phyloP scores from a whole-genome alignment of 371 early-diverging fungal genomes.

The Batkoa obscura region DNA sequence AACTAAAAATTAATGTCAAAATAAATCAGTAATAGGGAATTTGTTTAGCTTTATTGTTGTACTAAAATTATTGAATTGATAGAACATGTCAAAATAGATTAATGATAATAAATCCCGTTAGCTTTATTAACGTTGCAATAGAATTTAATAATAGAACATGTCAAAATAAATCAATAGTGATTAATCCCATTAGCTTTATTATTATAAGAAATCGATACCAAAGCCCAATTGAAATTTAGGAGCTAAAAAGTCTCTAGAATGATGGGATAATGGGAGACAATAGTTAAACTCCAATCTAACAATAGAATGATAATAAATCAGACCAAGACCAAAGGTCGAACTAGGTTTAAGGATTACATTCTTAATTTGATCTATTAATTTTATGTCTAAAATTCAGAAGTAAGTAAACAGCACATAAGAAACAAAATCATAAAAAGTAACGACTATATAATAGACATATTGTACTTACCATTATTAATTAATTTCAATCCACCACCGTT shows the following conservation, averaged over 20 bases:
- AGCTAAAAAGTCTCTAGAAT: slow-evolving; percentile 47
- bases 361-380: slow-evolving; percentile 13
- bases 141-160: too few relatives aligned
- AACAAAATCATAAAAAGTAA: too few relatives aligned
- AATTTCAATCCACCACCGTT: slow-evolving; percentile 64
- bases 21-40: too few relatives aligned
- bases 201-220: slow-evolving; percentile 63
- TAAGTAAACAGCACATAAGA: too few relatives aligned
- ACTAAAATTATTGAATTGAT: too few relatives aligned
- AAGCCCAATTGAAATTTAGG: slow-evolving; percentile 72
- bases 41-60: too few relatives aligned
- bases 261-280: slow-evolving; percentile 58
- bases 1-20: too few relatives aligned
- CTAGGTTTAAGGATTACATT: slow-evolving; percentile 34
- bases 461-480: slow-evolving; percentile 21
- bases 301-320: slow-evolving; percentile 69
- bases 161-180: too few relatives aligned
- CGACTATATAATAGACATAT: neutral
- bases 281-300: slow-evolving; percentile 79
- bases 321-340: slow-evolving; percentile 49
- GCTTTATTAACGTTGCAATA: too few relatives aligned
- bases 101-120: too few relatives aligned
- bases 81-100: too few relatives aligned
- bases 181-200: too few relatives aligned
- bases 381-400: slow-evolving; percentile 5